Evolutionary conservation across 169 alveolate species (phyloP).

Genomic region (Perkinsus marinus): DNA sequence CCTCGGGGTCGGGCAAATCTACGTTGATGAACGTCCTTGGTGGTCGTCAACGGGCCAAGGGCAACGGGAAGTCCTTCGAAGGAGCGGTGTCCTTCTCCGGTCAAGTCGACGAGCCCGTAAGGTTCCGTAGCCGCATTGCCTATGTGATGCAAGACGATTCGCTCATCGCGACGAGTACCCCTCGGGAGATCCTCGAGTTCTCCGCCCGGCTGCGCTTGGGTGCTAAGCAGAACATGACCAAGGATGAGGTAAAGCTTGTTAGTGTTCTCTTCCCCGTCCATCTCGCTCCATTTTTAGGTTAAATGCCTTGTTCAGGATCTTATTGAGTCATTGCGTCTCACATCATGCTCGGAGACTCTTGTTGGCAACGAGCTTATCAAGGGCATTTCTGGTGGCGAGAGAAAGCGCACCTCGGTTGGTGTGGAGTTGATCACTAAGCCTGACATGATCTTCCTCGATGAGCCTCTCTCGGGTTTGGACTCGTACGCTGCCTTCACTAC

Average conservation of each 20-base stretch:
- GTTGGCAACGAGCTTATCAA: constrained; percentile 51
- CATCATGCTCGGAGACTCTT: constrained; percentile 28
- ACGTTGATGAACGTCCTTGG: constrained; percentile 61
- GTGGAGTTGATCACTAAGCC: constrained; percentile 70
- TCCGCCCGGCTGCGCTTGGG: constrained; percentile 41
- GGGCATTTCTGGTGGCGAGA: constrained; percentile 73
- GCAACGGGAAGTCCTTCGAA: constrained; percentile 5
- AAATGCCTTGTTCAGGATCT: neutral
- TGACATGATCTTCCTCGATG: constrained; percentile 58
- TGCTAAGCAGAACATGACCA: constrained; percentile 6
- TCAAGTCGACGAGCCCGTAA: constrained; percentile 9
- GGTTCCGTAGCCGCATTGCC: constrained; percentile 23
- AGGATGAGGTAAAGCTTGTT: neutral
- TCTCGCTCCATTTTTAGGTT: neutral
- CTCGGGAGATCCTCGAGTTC: constrained; percentile 49
- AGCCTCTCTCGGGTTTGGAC: constrained; percentile 78
- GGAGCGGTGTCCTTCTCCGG: constrained; percentile 16
- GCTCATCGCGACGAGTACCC: constrained; percentile 45
- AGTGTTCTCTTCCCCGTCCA: too few relatives aligned
- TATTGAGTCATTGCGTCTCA: constrained; percentile 24
- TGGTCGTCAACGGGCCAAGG: constrained; percentile 31
- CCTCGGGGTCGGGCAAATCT: constrained; percentile 73
- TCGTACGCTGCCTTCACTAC: constrained; percentile 55
- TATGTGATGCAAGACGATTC: constrained; percentile 63
- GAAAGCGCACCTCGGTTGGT: constrained; percentile 67